phyloP scores from a whole-genome alignment of 305 asterid species.

The Caryopteris hybrid region DNA sequence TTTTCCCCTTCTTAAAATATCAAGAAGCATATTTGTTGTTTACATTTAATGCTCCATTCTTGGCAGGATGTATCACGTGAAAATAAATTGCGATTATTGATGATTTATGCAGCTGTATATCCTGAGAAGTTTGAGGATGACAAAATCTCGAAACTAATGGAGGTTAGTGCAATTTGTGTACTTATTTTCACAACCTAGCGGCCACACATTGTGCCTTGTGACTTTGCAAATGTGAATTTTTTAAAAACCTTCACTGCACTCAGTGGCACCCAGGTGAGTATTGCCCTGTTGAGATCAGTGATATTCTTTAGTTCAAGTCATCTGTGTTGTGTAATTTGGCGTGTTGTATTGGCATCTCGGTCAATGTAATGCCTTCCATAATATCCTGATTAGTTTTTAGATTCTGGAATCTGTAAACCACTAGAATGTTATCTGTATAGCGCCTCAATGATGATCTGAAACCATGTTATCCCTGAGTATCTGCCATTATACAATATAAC shows the following conservation, averaged over 20 bases:
- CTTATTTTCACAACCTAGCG: background rate
- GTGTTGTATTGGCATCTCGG: background rate
- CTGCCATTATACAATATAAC: background rate
- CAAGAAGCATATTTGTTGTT: slow-evolving; percentile 14
- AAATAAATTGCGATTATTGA: slow-evolving; percentile 81
- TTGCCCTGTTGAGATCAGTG: background rate
- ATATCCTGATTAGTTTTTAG: background rate
- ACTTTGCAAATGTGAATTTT: background rate
- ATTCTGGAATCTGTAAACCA: slow-evolving; percentile 9
- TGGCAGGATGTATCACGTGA: slow-evolving; percentile 86
- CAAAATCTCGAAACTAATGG: slow-evolving; percentile 80
- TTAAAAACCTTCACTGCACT: background rate
- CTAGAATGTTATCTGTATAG: background rate
- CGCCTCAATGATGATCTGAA: background rate
- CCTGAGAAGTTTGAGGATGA: slow-evolving; percentile 95
- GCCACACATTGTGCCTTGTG: background rate
- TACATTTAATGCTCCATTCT: slow-evolving; percentile 16
- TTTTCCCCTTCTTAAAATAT: slow-evolving; percentile 4
- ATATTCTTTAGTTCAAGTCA: background rate
- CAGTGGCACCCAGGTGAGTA: background rate
- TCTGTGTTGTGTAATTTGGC: background rate
- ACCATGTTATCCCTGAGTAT: background rate
- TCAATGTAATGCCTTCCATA: background rate
- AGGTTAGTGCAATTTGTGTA: slow-evolving; percentile 43
- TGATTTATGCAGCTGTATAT: slow-evolving; percentile 91